Evolutionary conservation across 176 grass and related monocot genomes (phyloP).

Genomic region (Hordeum marinum): DNA sequence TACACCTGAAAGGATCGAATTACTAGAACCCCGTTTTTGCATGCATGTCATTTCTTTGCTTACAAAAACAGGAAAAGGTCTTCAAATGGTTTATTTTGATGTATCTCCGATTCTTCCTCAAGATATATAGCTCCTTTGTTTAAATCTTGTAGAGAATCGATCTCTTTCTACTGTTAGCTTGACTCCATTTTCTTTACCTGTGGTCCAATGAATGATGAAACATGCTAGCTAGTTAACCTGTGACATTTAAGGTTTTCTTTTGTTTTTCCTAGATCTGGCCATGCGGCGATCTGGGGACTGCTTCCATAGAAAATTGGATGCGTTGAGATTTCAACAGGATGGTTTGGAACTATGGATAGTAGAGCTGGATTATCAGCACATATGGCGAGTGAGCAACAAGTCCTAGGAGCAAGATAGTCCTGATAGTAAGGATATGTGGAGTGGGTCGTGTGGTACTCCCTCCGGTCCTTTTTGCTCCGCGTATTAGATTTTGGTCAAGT

Average conservation of each 20-base stretch:
- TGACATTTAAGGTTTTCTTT: slow-evolving; percentile 40
- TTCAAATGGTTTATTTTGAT: not conserved
- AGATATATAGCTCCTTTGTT: not conserved
- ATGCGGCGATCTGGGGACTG: slow-evolving; percentile 45
- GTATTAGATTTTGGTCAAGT: no score
- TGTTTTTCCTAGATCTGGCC: slow-evolving; percentile 62
- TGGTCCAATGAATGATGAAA: slow-evolving; percentile 16
- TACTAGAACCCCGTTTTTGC: not conserved
- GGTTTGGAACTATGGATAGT: slow-evolving; percentile 52
- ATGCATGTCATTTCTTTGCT: not conserved
- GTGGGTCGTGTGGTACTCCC: slow-evolving; percentile 30
- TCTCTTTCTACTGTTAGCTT: not conserved
- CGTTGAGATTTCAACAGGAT: slow-evolving; percentile 37
- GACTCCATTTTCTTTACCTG: slow-evolving; percentile 12
- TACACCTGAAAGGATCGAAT: not conserved
- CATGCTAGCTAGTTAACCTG: slow-evolving; percentile 34
- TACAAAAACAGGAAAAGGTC: not conserved
- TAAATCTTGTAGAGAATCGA: not conserved
- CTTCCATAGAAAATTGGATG: slow-evolving; percentile 42
- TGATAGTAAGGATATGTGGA: slow-evolving; percentile 52
- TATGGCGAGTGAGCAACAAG: slow-evolving; percentile 38
- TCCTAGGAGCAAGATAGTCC: slow-evolving; percentile 47
- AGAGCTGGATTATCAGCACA: slow-evolving; percentile 44
- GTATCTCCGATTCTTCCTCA: not conserved
- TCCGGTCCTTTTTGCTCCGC: no score